These are phyloP conservation scores for Myriosclerotinia scirpicola DNA, from an alignment of 2,329 filamentous ascomycete genomes.

Conservation along the genomic window DNA sequence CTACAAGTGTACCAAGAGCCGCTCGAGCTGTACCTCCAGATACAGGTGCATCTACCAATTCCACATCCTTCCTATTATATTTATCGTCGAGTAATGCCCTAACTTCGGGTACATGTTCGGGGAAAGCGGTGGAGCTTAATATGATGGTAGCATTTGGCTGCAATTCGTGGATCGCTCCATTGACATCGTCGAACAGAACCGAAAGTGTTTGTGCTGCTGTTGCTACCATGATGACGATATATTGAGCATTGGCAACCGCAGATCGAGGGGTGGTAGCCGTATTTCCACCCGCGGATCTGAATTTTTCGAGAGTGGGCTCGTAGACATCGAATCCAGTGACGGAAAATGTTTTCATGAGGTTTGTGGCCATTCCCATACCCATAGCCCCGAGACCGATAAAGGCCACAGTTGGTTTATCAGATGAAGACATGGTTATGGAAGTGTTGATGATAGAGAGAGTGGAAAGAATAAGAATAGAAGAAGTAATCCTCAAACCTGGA, in stretches of 20 bases:
- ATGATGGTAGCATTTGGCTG: constrained; percentile 60
- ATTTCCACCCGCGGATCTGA: constrained; percentile 60
- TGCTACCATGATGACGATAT: constrained; percentile 74
- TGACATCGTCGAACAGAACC: constrained; percentile 61
- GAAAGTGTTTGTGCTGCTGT: constrained; percentile 67
- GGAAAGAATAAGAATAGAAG: not conserved
- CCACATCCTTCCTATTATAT: constrained; percentile 61
- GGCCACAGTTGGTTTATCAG: constrained; percentile 21
- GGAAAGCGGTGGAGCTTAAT: constrained; percentile 70
- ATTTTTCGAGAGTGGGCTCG: constrained; percentile 63
- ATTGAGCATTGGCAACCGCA: constrained; percentile 58
- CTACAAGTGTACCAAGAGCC: constrained; percentile 70
- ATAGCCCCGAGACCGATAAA: constrained; percentile 69
- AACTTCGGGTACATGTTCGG: constrained; percentile 62
- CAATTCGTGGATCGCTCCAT: constrained; percentile 49
- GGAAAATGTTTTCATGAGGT: constrained; percentile 64
- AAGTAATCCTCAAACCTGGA: not conserved
- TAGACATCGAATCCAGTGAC: constrained; percentile 74
- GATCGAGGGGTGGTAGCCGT: constrained; percentile 59
- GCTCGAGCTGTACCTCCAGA: constrained; percentile 69
- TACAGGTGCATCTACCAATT: constrained; percentile 70
- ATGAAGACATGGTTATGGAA: constrained; percentile 12
- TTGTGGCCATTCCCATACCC: constrained; percentile 79
- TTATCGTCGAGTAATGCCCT: constrained; percentile 54
- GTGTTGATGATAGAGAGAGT: not conserved